Conservation (phyloP, 2,329 filamentous ascomycete species). For the Penicillium sp. region DNA sequence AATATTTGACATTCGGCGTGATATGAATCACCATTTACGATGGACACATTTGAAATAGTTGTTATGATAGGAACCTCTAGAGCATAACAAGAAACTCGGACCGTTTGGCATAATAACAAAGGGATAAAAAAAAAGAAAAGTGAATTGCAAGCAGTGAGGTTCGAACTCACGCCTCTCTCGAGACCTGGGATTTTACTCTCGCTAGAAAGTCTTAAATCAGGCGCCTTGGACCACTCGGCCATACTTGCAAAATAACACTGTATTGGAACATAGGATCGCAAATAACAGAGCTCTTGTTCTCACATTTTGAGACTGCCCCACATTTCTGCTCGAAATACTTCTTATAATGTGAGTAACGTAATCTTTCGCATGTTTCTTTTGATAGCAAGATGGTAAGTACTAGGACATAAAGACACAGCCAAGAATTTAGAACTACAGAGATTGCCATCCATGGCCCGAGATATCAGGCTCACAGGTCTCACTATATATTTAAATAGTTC, state of each 20-base stretch:
- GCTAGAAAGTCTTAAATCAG: background rate
- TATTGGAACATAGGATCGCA: no score
- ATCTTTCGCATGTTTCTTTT: background rate
- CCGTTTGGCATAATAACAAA: background rate
- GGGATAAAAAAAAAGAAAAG: background rate
- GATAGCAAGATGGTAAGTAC: background rate
- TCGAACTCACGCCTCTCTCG: background rate
- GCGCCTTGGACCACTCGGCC: background rate
- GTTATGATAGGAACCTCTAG: rapidly evolving
- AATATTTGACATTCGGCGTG: no score
- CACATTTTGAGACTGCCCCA: background rate
- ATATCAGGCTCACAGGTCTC: background rate
- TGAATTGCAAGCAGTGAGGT: background rate
- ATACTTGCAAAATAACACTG: background rate
- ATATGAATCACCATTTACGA: no score
- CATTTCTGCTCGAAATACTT: background rate
- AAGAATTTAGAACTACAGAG: background rate
- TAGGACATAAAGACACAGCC: no score
- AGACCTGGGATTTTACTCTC: background rate
- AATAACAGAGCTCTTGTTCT: rapidly evolving
- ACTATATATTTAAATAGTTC: background rate
- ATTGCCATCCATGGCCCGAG: background rate
- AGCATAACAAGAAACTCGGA: background rate
- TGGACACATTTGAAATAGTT: no score
- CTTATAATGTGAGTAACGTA: no score